Evolutionary conservation across 106 monocot species (phyloP).

Genomic region (Phalaenopsis equestris): DNA sequence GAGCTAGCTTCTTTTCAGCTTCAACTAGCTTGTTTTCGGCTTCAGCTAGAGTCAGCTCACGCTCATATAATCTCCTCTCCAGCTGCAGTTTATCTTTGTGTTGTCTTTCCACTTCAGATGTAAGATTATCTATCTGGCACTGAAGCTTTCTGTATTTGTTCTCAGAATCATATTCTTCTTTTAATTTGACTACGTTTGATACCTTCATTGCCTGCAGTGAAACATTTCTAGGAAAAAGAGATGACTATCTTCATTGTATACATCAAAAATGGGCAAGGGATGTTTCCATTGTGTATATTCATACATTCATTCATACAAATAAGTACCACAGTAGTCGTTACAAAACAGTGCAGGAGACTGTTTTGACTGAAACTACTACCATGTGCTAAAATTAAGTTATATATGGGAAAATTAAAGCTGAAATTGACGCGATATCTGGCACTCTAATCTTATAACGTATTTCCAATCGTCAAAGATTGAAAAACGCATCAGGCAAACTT

Average conservation of each 20-base stretch:
- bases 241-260: background rate
- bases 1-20: conserved; percentile 7
- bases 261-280: background rate
- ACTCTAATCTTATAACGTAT: background rate
- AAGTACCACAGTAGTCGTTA: background rate
- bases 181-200: conserved; percentile 51
- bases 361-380: background rate
- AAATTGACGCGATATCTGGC: background rate
- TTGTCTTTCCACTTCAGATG: conserved; percentile 52
- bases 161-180: conserved; percentile 79
- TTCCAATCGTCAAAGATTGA: background rate
- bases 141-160: conserved; percentile 50
- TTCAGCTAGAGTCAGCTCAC: conserved; percentile 34
- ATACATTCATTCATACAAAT: background rate
- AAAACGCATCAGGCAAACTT: background rate
- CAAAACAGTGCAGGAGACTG: background rate
- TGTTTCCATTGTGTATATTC: background rate
- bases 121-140: conserved; percentile 47
- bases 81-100: conserved; percentile 58
- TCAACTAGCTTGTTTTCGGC: conserved; percentile 14
- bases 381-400: background rate
- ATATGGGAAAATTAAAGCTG: background rate
- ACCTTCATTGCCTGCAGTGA: conserved; percentile 76
- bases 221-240: background rate
- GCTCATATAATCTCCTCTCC: conserved; percentile 38